Conservation (phyloP, 192 early-diverging fungal genomes). For the Backusella australiensis region DNA sequence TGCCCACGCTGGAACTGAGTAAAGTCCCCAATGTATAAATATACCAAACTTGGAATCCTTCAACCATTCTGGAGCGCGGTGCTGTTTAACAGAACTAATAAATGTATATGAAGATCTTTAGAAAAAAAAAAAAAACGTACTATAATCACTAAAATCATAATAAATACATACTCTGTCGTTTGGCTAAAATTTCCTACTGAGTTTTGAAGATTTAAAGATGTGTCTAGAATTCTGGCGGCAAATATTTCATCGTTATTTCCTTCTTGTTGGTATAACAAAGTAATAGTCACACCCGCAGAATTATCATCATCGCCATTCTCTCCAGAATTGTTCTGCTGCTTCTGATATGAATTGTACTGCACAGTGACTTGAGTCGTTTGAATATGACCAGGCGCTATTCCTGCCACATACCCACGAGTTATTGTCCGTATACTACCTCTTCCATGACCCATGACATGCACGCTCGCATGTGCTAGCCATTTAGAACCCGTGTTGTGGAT, state of each 20-base stretch:
- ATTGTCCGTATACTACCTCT: background rate
- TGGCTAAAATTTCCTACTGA: background rate
- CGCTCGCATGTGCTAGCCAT: background rate
- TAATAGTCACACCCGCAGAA: background rate
- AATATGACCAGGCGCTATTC: conserved; percentile 9
- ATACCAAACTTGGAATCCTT: conserved; percentile 24
- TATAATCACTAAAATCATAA: conserved; percentile 1
- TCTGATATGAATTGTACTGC: background rate
- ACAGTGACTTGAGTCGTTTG: background rate
- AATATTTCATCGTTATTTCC: background rate
- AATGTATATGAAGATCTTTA: background rate
- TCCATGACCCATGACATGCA: background rate
- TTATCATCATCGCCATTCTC: background rate
- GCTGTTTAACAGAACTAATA: conserved; percentile 8
- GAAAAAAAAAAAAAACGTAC: background rate
- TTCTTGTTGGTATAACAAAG: background rate
- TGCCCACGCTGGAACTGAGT: conserved; percentile 28
- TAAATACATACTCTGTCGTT: background rate
- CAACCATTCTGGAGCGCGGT: conserved; percentile 23
- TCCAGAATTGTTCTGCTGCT: background rate
- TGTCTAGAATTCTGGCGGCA: background rate
- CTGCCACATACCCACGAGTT: background rate
- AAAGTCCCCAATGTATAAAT: conserved; percentile 31
- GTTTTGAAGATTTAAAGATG: background rate
- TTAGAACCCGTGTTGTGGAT: background rate